Evolutionary conservation across 495 filamentous ascomycete genomes (phyloP).

Genomic region (Geopyxis carbonaria): DNA sequence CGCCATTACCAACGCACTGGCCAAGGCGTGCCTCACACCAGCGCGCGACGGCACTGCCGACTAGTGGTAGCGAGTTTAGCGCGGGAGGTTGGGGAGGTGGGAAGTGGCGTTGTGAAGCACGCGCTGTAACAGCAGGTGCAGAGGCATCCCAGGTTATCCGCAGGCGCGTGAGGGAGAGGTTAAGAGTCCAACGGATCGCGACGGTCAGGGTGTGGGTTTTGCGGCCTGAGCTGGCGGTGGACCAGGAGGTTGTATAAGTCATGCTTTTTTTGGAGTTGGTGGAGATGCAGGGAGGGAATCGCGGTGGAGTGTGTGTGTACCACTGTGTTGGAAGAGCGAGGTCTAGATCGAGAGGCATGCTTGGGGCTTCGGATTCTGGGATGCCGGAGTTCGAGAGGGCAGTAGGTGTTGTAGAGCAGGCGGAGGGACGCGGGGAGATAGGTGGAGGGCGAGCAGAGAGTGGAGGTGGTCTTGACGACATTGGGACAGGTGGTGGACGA

Average conservation of each 20-base stretch:
- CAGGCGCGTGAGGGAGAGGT: slow-evolving; percentile 27
- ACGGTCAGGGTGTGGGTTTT: slow-evolving; percentile 25
- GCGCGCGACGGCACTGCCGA: slow-evolving; percentile 13
- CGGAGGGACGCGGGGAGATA: too few relatives aligned
- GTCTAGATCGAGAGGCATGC: slow-evolving; percentile 25
- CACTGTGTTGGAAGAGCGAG: slow-evolving; percentile 26
- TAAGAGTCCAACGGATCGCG: slow-evolving; percentile 25
- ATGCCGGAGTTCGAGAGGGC: slow-evolving; percentile 16
- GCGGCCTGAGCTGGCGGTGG: slow-evolving; percentile 23
- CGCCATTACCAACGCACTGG: slow-evolving; percentile 28
- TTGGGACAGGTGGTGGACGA: not conserved
- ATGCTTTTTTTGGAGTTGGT: slow-evolving; percentile 15
- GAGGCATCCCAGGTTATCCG: slow-evolving; percentile 28
- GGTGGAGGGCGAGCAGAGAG: not conserved
- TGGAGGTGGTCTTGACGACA: not conserved
- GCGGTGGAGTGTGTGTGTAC: slow-evolving; percentile 26
- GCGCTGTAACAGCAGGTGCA: slow-evolving; percentile 26
- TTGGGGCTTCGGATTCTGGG: slow-evolving; percentile 10
- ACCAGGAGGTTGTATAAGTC: slow-evolving; percentile 14
- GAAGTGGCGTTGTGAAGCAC: slow-evolving; percentile 27
- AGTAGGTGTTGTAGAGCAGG: too few relatives aligned
- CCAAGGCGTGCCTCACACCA: slow-evolving; percentile 27
- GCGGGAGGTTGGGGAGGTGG: slow-evolving; percentile 24
- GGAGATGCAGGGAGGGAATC: slow-evolving; percentile 24
- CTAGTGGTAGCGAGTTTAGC: not conserved